Percentiles rank a stretch among this genome's conserved stretches.
phyloP scores from a whole-genome alignment of 768 basidiomycete genomes.

The Fibroporia radiculosa region DNA sequence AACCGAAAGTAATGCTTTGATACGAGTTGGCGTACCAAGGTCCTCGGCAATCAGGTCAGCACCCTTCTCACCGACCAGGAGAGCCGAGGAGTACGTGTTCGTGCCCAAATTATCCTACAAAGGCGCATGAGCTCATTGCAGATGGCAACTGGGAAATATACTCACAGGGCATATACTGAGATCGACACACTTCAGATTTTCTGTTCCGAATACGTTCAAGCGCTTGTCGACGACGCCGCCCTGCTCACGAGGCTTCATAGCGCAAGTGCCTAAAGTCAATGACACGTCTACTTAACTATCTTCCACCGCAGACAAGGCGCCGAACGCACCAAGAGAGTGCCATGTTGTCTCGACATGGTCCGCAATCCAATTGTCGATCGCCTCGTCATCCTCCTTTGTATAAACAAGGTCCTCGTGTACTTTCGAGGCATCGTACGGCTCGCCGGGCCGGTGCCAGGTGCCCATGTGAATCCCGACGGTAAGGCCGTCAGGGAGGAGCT shows the following conservation, averaged over 20 bases:
- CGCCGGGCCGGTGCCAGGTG: constrained; percentile 54
- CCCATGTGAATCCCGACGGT: constrained; percentile 72
- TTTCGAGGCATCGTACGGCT: constrained; percentile 44
- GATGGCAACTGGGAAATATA: too few relatives aligned
- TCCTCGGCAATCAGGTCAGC: constrained; percentile 55
- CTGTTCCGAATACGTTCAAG: constrained; percentile 56
- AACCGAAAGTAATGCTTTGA: neutral
- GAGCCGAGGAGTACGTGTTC: constrained; percentile 65
- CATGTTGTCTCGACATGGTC: constrained; percentile 73
- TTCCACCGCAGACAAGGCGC: neutral
- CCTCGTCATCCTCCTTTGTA: constrained; percentile 58
- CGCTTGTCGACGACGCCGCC: constrained; percentile 61
- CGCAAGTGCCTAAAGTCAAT: constrained; percentile 22
- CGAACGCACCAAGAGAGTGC: constrained; percentile 52
- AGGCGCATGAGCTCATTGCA: neutral
- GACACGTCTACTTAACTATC: constrained; percentile 10
- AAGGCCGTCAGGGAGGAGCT: constrained; percentile 49
- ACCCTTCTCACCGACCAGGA: constrained; percentile 65
- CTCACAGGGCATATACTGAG: constrained; percentile 65
- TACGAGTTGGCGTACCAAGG: constrained; percentile 36
- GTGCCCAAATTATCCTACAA: constrained; percentile 60
- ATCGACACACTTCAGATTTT: constrained; percentile 62
- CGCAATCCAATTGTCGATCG: constrained; percentile 64
- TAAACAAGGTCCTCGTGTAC: constrained; percentile 62
- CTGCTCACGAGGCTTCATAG: constrained; percentile 62